A percentile compares a stretch with the other conserved stretches of the same genome.
phyloP scores from a whole-genome alignment of 2,329 filamentous ascomycete species.

The Monilinia laxa region DNA sequence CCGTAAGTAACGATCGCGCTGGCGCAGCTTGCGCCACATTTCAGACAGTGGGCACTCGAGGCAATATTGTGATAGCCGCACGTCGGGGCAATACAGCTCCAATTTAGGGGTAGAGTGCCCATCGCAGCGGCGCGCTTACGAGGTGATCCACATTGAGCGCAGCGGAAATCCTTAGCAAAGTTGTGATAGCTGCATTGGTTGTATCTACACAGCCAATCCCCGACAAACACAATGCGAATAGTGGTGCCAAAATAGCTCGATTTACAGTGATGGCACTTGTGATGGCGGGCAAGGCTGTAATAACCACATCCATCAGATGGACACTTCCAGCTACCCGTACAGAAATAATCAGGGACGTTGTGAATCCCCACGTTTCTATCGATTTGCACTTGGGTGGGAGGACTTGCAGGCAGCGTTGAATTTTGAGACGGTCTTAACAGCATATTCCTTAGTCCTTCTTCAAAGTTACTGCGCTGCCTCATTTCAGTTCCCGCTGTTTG shows the following conservation, averaged over 20 bases:
- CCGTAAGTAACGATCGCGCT: background rate
- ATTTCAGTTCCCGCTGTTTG: background rate
- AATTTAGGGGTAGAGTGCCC: background rate
- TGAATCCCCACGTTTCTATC: background rate
- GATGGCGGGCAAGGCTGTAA: background rate
- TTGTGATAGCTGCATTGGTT: background rate
- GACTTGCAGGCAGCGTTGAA: background rate
- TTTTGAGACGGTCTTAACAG: background rate
- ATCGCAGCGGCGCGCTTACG: too few species aligned
- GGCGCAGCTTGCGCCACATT: background rate
- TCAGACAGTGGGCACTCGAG: fast-evolving
- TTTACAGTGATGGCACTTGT: background rate
- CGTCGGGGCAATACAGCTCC: background rate
- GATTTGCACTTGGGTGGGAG: too few species aligned
- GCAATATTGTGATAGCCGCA: background rate
- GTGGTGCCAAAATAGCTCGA: too few species aligned
- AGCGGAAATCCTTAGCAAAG: background rate
- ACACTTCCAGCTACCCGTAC: background rate
- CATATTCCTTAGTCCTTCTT: background rate
- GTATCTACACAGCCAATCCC: background rate
- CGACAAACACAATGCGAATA: background rate
- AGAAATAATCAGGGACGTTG: background rate
- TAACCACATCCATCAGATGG: background rate
- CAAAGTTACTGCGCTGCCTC: background rate
- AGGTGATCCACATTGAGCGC: background rate